Evolutionary conservation across 1,284 basidiomycete species (phyloP), one percentile per base, ranked within the genome.

Genomic region (Fistulinella staudtii): DNA sequence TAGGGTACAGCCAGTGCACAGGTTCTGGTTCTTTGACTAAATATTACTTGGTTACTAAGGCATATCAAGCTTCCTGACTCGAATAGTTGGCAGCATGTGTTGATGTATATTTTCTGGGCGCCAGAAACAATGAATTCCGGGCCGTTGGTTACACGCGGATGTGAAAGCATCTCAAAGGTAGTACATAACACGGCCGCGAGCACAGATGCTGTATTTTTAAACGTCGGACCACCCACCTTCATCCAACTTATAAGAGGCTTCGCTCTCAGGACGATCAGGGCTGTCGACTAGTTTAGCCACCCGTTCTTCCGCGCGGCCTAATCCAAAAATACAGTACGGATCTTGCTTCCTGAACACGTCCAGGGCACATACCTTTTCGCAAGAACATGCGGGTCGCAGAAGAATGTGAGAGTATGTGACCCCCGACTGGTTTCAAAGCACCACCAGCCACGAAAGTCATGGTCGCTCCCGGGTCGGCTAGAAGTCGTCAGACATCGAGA

Each of bases 231-330:
- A 90, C 25, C 87, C 87, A 30, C 87, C 87, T 72, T 89, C 88
- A 54, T 89, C 87, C 22, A 94, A 74, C 61, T 89, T 90, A 67
- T 93, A 94, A 1, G 89, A 91, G 3, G 91, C 92, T 67, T 94
- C 91, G 54, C 88, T 91, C 68, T 94, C 91, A 8, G 90, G 89
- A 54, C 85, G 79, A 61, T 95, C 93, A 5, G 93, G 93, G 56
- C 89, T 93, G 63, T 96, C 93, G 31, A 93, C 88, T 3, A 96
- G 75, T 63, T 95, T 96, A n/a, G 92, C 92, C 23, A 95, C 90
- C 46, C 93, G 85, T 69, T 96, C 93, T 62, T 95, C 93, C 5
- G 89, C 93, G 36, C 92, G 83, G 52, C 93, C 91, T 88, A 53
- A 17, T 37, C 25, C 11, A 24, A 34, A n/a, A 3, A 27, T 14